Base-by-base conservation (phyloP, 768 basidiomycete species). In the Suillus americanus region DNA sequence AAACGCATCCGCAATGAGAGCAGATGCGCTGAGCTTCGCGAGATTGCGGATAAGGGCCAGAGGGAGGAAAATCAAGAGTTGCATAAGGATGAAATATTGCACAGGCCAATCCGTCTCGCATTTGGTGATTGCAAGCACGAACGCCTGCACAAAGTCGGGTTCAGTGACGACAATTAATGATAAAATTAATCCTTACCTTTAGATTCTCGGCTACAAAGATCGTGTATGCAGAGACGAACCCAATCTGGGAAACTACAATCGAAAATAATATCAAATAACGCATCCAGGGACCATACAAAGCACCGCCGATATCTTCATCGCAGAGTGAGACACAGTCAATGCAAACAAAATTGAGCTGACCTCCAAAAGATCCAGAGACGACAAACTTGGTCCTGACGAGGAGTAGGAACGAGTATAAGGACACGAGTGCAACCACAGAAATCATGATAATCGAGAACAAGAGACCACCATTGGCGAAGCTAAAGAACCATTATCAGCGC, bases 161-260 rank as follows among this genome's bases (percentile, higher is more conserved):
- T 30, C 16, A 57, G 65, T 41, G 18, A 51, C 37, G 6, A 1
- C 30, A 18, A 51, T 28, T 45, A 18, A 28, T 23, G 45, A 25
- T 23, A 16, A 28, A 18, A 5, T 33, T 10, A 59, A 5, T 0
- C n/a, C 70, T 20, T 65, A 81, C 85, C 75, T 86, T 87, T 16
- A 95, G 83, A 73, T 96, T 97, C 78, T 96, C 87, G 1, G 96
- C 90, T 50, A 98, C 94, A 74, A 98, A 99, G 74, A 99, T 97
- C 18, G 90, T 94, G 76, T 99, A 99, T 14, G 95, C 95, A 40
- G 86, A 73, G 53, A 92, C 91, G 75, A 95, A 96, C 46, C 94
- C 94, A 41, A 96, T 79, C 74, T 95, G 97, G 1, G 97, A 98
- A 28, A 96, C 73, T 0, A 90, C 82, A 72, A 99, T 97, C 18